Evolutionary conservation across 2,329 filamentous ascomycete genomes (phyloP).

Genomic region (Aspergillus quadrilineatus): DNA sequence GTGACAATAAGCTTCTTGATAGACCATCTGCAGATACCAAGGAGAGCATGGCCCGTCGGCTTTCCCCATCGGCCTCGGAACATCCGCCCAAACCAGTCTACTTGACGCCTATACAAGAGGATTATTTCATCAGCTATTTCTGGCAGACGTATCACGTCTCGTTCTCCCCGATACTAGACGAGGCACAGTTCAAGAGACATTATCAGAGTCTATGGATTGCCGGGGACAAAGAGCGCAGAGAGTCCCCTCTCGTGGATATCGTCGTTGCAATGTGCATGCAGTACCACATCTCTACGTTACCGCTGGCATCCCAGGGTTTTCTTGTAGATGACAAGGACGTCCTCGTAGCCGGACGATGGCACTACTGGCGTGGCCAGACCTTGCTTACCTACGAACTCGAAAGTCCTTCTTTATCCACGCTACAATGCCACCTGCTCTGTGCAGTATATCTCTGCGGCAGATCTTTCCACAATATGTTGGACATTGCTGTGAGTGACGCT

Average conservation of each 20-base stretch:
- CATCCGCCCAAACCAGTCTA: background rate
- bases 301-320: background rate
- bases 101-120: constrained; percentile 21
- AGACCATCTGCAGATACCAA: constrained; percentile 10
- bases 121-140: constrained; percentile 22
- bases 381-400: constrained; percentile 9
- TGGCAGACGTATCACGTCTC: constrained; percentile 23
- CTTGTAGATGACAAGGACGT: background rate
- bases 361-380: constrained; percentile 5
- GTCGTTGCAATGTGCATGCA: constrained; percentile 26
- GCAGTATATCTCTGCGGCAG: constrained; percentile 4
- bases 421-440: constrained; percentile 10
- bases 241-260: constrained; percentile 23
- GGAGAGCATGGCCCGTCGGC: too few species aligned
- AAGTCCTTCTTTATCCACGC: background rate
- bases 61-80: background rate
- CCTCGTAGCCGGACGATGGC: constrained; percentile 5
- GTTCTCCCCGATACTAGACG: constrained; percentile 20
- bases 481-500: background rate
- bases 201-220: constrained; percentile 19
- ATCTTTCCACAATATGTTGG: constrained; percentile 9
- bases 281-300: constrained; percentile 13
- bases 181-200: constrained; percentile 21
- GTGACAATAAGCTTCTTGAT: constrained; percentile 5
- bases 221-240: constrained; percentile 10